These are phyloP conservation scores for Penicillium malachiteum DNA, from an alignment of 495 filamentous ascomycete genomes.

Conservation along the genomic window DNA sequence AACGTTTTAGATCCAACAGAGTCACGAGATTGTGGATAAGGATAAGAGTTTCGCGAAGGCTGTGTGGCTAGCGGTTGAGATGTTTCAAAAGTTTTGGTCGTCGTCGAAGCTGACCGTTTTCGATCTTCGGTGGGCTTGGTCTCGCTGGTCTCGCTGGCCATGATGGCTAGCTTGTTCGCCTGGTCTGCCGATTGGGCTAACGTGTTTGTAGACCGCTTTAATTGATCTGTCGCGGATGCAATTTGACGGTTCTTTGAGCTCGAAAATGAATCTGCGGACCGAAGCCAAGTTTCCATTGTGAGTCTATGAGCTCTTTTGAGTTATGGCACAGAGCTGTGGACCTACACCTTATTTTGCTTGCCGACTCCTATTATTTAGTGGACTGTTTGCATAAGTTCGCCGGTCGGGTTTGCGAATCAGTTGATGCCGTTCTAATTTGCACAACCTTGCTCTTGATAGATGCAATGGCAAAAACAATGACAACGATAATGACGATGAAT, in stretches of 20 bases:
- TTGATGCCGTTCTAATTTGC: neutral
- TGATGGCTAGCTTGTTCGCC: neutral
- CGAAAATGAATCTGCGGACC: constrained; percentile 6
- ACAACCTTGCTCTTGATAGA: no score
- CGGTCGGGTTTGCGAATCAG: neutral
- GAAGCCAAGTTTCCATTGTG: constrained; percentile 9
- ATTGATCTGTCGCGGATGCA: constrained; percentile 10
- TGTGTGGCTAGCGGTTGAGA: neutral
- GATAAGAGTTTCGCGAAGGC: no score
- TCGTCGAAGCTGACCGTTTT: neutral
- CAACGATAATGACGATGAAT: no score
- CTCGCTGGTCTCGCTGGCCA: neutral
- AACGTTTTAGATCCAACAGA: no score
- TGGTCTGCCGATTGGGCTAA: constrained; percentile 7
- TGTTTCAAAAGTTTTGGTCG: neutral
- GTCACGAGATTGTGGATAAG: no score
- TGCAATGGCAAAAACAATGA: no score
- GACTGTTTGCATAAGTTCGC: constrained; percentile 4
- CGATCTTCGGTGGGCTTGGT: neutral
- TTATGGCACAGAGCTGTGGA: constrained; percentile 9
- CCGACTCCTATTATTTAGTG: constrained; percentile 14
- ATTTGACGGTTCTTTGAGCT: constrained; percentile 8
- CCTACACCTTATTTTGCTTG: constrained; percentile 9
- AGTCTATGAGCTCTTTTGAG: constrained; percentile 11
- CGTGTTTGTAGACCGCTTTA: constrained; percentile 3